These are phyloP conservation scores for Fusarium multiceps DNA, from an alignment of 2,329 filamentous ascomycete species.

Conservation along the genomic window DNA sequence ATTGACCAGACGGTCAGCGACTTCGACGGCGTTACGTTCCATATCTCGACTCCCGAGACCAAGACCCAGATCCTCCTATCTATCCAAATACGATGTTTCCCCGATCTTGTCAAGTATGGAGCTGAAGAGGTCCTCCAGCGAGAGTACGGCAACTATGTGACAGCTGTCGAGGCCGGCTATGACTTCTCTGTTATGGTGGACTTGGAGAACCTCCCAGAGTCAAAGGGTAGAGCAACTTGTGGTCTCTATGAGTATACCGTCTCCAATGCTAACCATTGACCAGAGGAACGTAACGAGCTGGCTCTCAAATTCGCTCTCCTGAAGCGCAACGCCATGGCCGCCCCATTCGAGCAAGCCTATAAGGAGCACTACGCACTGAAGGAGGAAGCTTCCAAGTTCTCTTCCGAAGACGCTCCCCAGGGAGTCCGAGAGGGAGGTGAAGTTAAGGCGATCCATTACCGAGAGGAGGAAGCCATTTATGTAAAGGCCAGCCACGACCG, in stretches of 20 bases:
- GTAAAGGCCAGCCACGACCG: slow-evolving; percentile 97
- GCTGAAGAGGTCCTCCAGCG: slow-evolving; percentile 90
- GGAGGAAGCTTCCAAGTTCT: slow-evolving; percentile 92
- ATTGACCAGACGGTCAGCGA: slow-evolving; percentile 99
- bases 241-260: neutral
- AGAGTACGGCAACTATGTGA: slow-evolving; percentile 94
- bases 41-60: slow-evolving; percentile 93
- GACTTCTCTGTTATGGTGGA: slow-evolving; percentile 96
- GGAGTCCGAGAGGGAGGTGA: slow-evolving; percentile 89
- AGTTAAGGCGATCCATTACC: slow-evolving; percentile 96
- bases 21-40: slow-evolving; percentile 98
- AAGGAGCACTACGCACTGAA: slow-evolving; percentile 88
- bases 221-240: slow-evolving; percentile 68
- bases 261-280: slow-evolving; percentile 29
- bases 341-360: slow-evolving; percentile 97
- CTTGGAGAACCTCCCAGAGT: slow-evolving; percentile 84
- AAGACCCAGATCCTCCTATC: slow-evolving; percentile 97
- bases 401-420: slow-evolving; percentile 91
- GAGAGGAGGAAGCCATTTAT: slow-evolving; percentile 98
- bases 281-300: slow-evolving; percentile 86
- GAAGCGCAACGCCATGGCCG: slow-evolving; percentile 99
- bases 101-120: slow-evolving; percentile 91
- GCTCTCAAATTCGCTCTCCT: slow-evolving; percentile 88
- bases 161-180: slow-evolving; percentile 87
- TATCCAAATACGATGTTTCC: slow-evolving; percentile 93